Evolutionary conservation across 1,284 basidiomycete species (phyloP), one percentile per base, ranked within the genome.

Genomic region (Ustilago vetiveriae): DNA sequence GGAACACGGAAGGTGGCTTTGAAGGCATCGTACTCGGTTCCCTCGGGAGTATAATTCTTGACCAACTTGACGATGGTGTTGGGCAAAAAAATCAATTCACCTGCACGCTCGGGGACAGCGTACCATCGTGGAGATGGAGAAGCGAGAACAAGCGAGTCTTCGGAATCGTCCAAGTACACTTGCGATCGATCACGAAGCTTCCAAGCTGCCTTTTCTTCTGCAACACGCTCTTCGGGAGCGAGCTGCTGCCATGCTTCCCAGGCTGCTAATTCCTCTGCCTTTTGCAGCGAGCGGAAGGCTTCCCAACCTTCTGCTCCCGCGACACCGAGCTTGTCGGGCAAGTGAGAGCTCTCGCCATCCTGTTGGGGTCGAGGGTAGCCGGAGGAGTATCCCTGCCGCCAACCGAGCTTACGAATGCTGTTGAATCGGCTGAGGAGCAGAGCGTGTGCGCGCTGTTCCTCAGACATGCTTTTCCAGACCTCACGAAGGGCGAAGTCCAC

Each of bases 1-100:
- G 85, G 85, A 37, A 96, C 87, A 55, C 92, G 90, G 86, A 97
- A 96, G 2, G 94, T 97, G 7, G 94, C 94, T 82, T 93, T 90
- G 84, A 90, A 94, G 2, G 93, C 91, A 74, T 97, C 95, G 85
- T 97, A 97, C 5, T 91, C 85, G 75, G 91, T 84, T 0, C 90
- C 91, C 2, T 84, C 83, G 0, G 87, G 88, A 0, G 92, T 94
- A 76, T 89, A 84, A 83, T 97, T 97, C 35, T 91, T 88, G 40
- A 95, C 88, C 51, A 97, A 86, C 54, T 88, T 87, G 83, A 96
- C 89, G 66, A 90, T 83, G 75, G 91, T 86, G 83, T 96, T 96
- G 40, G 94, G 94, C 38, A 97, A 88, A 84, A 92, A 97, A 39
- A 94, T 86, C 70, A 89, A 88, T 76, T 90, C 88, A 42, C 92